A percentile compares a stretch with the other conserved stretches of the same genome.
Conservation (phyloP, 164 flowering plant genomes). For the Pachysandra terminalis region DNA sequence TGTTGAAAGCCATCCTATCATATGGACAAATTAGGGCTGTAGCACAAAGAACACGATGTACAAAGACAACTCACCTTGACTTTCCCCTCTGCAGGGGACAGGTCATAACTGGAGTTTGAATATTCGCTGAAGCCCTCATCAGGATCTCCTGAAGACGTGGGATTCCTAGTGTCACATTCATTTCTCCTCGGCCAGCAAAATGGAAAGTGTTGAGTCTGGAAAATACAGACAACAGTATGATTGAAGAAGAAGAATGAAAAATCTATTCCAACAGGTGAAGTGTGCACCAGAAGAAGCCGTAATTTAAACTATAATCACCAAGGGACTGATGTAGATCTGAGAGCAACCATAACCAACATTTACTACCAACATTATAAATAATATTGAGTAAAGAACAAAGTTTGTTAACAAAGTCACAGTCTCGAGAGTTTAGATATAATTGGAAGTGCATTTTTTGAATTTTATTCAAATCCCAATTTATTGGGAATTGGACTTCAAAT, state of each 20-base stretch:
- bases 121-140: slow-evolving; percentile 72
- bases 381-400: neutral
- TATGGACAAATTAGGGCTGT: too few relatives aligned
- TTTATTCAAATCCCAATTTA: too few relatives aligned
- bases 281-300: neutral
- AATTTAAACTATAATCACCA: neutral
- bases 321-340: neutral
- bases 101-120: slow-evolving; percentile 83
- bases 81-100: slow-evolving; percentile 60
- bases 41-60: too few relatives aligned
- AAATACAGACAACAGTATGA: too few relatives aligned
- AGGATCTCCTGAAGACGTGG: slow-evolving; percentile 96
- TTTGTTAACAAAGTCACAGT: too few relatives aligned
- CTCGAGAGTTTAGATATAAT: too few relatives aligned
- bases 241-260: too few relatives aligned
- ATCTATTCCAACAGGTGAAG: too few relatives aligned
- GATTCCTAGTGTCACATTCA: slow-evolving; percentile 98
- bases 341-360: neutral
- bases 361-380: neutral
- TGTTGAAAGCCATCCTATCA: neutral
- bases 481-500: too few relatives aligned
- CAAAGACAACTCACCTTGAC: slow-evolving; percentile 47
- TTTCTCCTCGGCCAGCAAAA: slow-evolving; percentile 94
- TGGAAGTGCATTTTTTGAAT: too few relatives aligned
- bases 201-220: slow-evolving; percentile 95